Base-by-base conservation (phyloP, 2,329 filamentous ascomycete species). In the Trichophyton verrucosum region DNA sequence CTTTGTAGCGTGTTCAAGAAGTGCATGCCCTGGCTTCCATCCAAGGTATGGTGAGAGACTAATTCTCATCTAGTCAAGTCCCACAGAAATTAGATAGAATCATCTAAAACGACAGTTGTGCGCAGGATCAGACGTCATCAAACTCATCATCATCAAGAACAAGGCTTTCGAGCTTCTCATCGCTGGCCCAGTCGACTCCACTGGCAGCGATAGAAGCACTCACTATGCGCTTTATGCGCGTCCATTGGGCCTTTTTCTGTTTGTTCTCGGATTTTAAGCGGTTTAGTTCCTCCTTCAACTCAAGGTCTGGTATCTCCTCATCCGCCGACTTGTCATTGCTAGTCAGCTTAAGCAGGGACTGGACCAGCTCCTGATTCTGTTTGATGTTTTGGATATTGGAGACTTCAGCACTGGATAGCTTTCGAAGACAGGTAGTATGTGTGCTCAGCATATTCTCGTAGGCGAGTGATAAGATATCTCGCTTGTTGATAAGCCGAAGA, bases 151-250 rank as follows among this genome's bases (percentile, higher is more conserved):
- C 75, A 61, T 81, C 89, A 63, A 95, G 77, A 27, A 95, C 89
- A 63, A 92, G 78, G 58, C 83, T 82, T 61, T 82, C 79, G 63
- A 95, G 75, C 62, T 78, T 79, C 58, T 84, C 80, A 72, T 95
- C 85, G 46, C 81, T 77, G 11, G 83, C 84, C 90, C 90, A 95
- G 69, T 95, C 85, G 60, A 94, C 78, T 55, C 90, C 90, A 71
- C 89, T 95, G 2, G 88, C 89, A 3, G 84, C 88, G 55, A 95
- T 82, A 60, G 91, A 81, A 17, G 87, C 89, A 68, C 87, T 88
- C n/a, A 87, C 81, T 47, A 90, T 83, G 24, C 83, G 87, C 75
- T 92, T 94, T 72, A 92, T 82, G 20, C 86, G 84, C 68, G 84
- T 83, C 85, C 86, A 89, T 68, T 81, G 81, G 65, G 84, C 83